Evolutionary conservation across 2,329 filamentous ascomycete species (phyloP).

Genomic region (Diaporthe velutina): DNA sequence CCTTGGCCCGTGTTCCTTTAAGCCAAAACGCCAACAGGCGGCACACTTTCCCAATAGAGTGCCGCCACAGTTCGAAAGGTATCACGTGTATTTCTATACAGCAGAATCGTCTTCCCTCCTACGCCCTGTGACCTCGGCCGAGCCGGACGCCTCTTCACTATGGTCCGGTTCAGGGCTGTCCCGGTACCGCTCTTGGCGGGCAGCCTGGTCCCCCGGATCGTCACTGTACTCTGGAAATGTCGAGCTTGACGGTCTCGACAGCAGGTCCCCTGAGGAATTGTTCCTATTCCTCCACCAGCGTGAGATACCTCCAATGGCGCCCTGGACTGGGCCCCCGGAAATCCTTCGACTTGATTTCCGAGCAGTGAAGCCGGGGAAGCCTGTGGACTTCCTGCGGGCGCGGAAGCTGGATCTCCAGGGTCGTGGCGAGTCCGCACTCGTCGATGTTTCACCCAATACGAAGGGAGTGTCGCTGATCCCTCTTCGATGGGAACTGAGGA

Average conservation of each 20-base stretch:
- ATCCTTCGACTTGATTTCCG: slow-evolving; percentile 57
- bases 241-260: slow-evolving; percentile 26
- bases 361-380: slow-evolving; percentile 72
- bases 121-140: slow-evolving; percentile 30
- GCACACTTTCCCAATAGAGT: slow-evolving; percentile 9
- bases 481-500: slow-evolving; percentile 52
- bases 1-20: slow-evolving; percentile 22
- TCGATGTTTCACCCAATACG: slow-evolving; percentile 11
- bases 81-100: slow-evolving; percentile 35
- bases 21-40: slow-evolving; percentile 31
- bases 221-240: slow-evolving; percentile 40
- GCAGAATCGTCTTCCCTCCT: slow-evolving; percentile 37
- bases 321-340: slow-evolving; percentile 57
- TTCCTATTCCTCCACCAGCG: slow-evolving; percentile 62
- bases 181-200: background rate
- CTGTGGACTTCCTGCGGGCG: slow-evolving; percentile 69
- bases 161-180: slow-evolving; percentile 30
- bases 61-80: slow-evolving; percentile 23
- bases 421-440: slow-evolving; percentile 29
- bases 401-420: slow-evolving; percentile 47
- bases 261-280: slow-evolving; percentile 29
- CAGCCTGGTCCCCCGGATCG: slow-evolving; percentile 32
- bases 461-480: slow-evolving; percentile 48
- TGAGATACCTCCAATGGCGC: slow-evolving; percentile 65
- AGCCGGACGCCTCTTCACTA: background rate